phyloP scores from a whole-genome alignment of 2,329 filamentous ascomycete genomes.

The Aureobasidium zeae region DNA sequence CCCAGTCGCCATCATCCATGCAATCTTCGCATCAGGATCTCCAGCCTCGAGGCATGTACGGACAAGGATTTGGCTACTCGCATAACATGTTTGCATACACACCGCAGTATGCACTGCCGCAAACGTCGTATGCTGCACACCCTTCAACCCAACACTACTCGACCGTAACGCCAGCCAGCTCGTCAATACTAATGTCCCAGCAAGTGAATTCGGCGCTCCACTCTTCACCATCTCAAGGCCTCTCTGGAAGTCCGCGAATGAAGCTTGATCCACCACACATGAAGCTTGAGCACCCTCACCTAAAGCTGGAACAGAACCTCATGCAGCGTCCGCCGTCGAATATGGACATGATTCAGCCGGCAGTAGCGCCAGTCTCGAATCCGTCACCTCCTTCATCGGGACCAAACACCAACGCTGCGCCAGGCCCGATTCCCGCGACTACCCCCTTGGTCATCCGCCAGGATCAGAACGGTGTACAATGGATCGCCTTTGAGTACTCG shows the following conservation, averaged over 20 bases:
- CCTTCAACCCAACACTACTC: constrained; percentile 46
- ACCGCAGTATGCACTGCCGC: constrained; percentile 44
- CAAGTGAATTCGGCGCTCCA: constrained; percentile 29
- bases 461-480: constrained; percentile 93
- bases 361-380: constrained; percentile 14
- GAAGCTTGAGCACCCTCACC: constrained; percentile 4
- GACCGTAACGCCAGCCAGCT: constrained; percentile 40
- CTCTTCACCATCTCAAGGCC: constrained; percentile 40
- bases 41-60: constrained; percentile 73
- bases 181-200: constrained; percentile 47
- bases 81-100: constrained; percentile 72
- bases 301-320: constrained; percentile 30
- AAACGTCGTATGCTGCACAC: constrained; percentile 49
- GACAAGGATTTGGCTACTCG: constrained; percentile 65
- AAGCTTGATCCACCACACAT: constrained; percentile 28
- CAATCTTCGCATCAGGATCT: constrained; percentile 88
- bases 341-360: constrained; percentile 20
- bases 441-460: constrained; percentile 90
- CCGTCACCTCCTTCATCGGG: constrained; percentile 34
- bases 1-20: constrained; percentile 87
- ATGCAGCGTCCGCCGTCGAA: constrained; percentile 51
- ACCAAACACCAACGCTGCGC: constrained; percentile 81
- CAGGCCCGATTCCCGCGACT: constrained; percentile 91
- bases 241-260: constrained; percentile 51
- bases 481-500: constrained; percentile 98